These are phyloP conservation scores for Calophaca sinica DNA, from an alignment of 306 rosid species.

Conservation along the genomic window DNA sequence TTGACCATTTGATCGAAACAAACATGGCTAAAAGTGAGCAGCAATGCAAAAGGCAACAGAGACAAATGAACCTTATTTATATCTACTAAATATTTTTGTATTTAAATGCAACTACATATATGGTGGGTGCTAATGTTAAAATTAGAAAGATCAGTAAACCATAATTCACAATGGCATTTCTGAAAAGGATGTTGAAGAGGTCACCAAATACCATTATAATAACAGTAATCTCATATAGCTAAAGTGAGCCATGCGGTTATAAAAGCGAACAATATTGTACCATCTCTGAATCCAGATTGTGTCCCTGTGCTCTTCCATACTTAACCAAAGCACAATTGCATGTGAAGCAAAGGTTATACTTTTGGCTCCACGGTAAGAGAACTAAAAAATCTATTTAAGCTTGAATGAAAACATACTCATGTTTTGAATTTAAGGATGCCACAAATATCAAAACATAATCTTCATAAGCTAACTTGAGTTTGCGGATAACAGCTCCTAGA, in stretches of 20 bases:
- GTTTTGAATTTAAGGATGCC: slow-evolving; percentile 23
- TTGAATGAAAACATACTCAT: neutral
- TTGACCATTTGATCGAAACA: slow-evolving; percentile 15
- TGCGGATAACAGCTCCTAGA: slow-evolving; percentile 96
- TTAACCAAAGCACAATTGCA: no score
- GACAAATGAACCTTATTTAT: neutral
- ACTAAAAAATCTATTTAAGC: no score
- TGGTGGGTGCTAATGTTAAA: slow-evolving; percentile 14
- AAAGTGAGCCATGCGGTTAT: neutral
- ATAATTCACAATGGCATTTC: neutral
- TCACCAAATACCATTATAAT: neutral
- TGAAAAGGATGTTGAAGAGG: neutral
- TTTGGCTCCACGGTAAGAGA: no score
- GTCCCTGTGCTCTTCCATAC: neutral
- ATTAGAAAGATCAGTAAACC: slow-evolving; percentile 18
- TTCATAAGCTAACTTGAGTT: slow-evolving; percentile 79
- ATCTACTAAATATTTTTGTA: neutral
- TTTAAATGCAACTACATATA: neutral
- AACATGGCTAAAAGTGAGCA: slow-evolving; percentile 11
- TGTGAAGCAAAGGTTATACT: no score
- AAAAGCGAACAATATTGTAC: slow-evolving; percentile 9
- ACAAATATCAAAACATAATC: slow-evolving; percentile 34
- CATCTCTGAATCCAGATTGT: neutral
- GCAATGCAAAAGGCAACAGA: slow-evolving; percentile 3
- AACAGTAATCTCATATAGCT: neutral